phyloP scores from a whole-genome alignment of 2,329 filamentous ascomycete genomes.

The Pseudogymnoascus sp. region DNA sequence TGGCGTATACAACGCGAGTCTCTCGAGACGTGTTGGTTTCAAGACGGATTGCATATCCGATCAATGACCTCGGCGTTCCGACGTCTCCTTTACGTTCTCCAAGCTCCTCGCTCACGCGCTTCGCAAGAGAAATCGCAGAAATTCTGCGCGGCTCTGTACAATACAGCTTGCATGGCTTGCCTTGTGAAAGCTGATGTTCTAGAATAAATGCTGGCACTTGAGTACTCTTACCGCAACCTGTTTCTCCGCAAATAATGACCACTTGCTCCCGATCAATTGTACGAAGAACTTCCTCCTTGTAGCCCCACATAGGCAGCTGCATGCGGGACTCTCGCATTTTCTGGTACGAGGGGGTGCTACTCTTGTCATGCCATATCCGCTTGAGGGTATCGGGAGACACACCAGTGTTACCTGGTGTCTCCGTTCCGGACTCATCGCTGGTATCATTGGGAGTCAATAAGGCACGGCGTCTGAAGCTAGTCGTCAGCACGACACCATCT shows the following conservation, averaged over 20 bases:
- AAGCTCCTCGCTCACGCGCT: conserved; percentile 88
- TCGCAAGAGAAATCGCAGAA: conserved; percentile 88
- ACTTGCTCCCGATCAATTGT: conserved; percentile 75
- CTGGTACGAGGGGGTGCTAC: conserved; percentile 56
- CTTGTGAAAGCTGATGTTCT: conserved; percentile 76
- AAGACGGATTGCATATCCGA: conserved; percentile 89
- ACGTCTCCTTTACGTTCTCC: conserved; percentile 78
- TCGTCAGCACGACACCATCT: conserved; percentile 68
- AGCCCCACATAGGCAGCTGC: conserved; percentile 84
- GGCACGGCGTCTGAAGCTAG: conserved; percentile 61
- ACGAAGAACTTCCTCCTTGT: conserved; percentile 68
- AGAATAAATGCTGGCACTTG: conserved; percentile 93
- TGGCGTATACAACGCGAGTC: conserved; percentile 85
- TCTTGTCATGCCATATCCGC: conserved; percentile 54
- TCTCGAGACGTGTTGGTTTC: conserved; percentile 79
- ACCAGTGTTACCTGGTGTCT: conserved; percentile 28
- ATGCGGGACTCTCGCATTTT: conserved; percentile 71
- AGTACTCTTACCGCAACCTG: conserved; percentile 93
- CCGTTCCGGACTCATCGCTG: conserved; percentile 37
- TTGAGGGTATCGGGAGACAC: conserved; percentile 38
- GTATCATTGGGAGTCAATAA: conserved; percentile 42
- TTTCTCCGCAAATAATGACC: conserved; percentile 92
- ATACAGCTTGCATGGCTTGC: conserved; percentile 81
- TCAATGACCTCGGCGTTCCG: conserved; percentile 73
- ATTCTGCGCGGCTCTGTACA: conserved; percentile 94